A percentile compares a stretch with the other conserved stretches of the same genome.
Evolutionary conservation across 352 stramenopile species (phyloP).

Genomic region (Phytophthora pluvialis): DNA sequence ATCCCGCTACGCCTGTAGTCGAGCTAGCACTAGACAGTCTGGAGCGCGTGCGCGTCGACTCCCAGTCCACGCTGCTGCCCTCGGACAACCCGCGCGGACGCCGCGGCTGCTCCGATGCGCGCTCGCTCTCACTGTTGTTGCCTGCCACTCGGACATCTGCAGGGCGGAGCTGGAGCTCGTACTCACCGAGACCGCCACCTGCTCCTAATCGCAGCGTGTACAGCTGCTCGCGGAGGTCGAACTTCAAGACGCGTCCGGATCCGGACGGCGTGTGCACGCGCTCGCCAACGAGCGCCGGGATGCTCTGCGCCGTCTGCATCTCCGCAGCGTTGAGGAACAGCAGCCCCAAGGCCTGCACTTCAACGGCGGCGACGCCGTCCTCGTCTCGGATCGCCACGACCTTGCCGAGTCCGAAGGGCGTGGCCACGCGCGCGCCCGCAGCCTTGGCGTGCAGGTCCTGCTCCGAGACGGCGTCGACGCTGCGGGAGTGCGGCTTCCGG

Average conservation of each 20-base stretch:
- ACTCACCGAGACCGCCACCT: slow-evolving; percentile 40
- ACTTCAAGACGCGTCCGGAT: slow-evolving; percentile 60
- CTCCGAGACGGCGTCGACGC: slow-evolving; percentile 53
- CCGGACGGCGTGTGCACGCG: slow-evolving; percentile 64
- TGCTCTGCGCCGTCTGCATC: slow-evolving; percentile 55
- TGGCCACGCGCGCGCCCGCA: slow-evolving; percentile 58
- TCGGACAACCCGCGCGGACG: slow-evolving; percentile 45
- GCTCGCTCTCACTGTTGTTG: slow-evolving; percentile 13
- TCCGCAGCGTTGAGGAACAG: slow-evolving; percentile 34
- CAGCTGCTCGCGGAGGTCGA: slow-evolving; percentile 52
- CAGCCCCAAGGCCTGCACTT: slow-evolving; percentile 48
- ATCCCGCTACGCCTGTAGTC: slow-evolving; percentile 24
- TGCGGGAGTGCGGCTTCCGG: slow-evolving; percentile 41
- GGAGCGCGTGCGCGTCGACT: slow-evolving; percentile 18
- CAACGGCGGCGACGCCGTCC: slow-evolving; percentile 60
- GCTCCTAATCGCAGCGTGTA: slow-evolving; percentile 55
- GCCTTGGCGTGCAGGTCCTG: slow-evolving; percentile 47
- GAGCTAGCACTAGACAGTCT: slow-evolving; percentile 27
- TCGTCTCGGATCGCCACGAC: slow-evolving; percentile 54
- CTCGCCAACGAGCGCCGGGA: slow-evolving; percentile 67
- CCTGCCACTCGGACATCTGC: slow-evolving; percentile 51
- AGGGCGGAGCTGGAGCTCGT: slow-evolving; percentile 45
- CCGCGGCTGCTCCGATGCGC: slow-evolving; percentile 28
- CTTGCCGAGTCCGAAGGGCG: slow-evolving; percentile 69
- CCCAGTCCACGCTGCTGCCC: slow-evolving; percentile 21